phyloP scores from a whole-genome alignment of 1,284 basidiomycete species.

The Athelia sp. region DNA sequence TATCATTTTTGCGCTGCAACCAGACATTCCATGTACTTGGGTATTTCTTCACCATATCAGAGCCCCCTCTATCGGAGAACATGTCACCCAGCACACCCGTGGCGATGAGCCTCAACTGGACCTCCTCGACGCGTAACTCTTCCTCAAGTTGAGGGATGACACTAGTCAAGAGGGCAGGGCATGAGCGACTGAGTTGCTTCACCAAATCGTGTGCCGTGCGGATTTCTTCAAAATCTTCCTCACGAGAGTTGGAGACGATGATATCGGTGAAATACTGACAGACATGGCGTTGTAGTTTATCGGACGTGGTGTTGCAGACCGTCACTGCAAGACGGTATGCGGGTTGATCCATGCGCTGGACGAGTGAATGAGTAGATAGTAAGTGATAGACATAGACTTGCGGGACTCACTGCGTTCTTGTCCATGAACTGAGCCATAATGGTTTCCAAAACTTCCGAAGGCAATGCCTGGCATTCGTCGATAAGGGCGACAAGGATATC shows the following conservation, averaged over 20 bases:
- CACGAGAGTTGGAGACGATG: constrained; percentile 57
- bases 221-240: constrained; percentile 57
- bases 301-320: constrained; percentile 80
- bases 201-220: constrained; percentile 81
- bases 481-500: constrained; percentile 89
- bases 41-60: constrained; percentile 76
- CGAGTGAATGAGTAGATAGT: not conserved
- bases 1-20: constrained; percentile 80
- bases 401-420: constrained; percentile 55
- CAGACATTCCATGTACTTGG: constrained; percentile 85
- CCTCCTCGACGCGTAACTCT: constrained; percentile 78
- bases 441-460: constrained; percentile 74
- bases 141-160: constrained; percentile 94
- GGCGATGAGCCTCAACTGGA: constrained; percentile 70
- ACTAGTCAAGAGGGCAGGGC: constrained; percentile 79
- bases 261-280: constrained; percentile 90
- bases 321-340: constrained; percentile 84
- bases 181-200: constrained; percentile 77
- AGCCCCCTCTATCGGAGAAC: constrained; percentile 74
- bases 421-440: constrained; percentile 86
- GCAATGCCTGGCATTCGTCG: constrained; percentile 78
- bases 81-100: constrained; percentile 87
- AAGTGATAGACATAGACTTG: not conserved
- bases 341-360: constrained; percentile 68
- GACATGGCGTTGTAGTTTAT: constrained; percentile 87